These are phyloP conservation scores for Coniosporium tulheliwenetii DNA, from an alignment of 2,329 filamentous ascomycete genomes.

Conservation along the genomic window DNA sequence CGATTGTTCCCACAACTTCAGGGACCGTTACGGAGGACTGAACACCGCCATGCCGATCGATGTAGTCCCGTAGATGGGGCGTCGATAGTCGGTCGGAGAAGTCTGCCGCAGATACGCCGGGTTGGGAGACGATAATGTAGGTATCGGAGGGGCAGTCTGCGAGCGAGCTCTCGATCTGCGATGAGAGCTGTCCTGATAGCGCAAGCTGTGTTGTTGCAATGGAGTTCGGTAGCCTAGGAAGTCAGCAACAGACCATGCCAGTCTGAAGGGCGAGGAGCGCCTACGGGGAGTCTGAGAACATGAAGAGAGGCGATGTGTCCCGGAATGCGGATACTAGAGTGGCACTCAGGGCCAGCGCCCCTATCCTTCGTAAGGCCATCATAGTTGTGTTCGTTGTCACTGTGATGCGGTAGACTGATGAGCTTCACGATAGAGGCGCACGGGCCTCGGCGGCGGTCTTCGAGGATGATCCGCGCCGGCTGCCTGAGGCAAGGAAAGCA, in stretches of 20 bases:
- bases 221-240: not conserved
- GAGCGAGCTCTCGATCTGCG: not conserved
- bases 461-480: no score
- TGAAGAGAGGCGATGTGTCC: constrained; percentile 76
- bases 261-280: constrained; percentile 12
- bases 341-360: constrained; percentile 35
- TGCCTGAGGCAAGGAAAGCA: no score
- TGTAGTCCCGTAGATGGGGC: constrained; percentile 38
- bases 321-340: constrained; percentile 56
- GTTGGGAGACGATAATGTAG: constrained; percentile 68
- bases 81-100: constrained; percentile 38
- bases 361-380: constrained; percentile 8
- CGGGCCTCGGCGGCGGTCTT: no score
- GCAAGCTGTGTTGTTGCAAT: not conserved
- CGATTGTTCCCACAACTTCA: constrained; percentile 36
- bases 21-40: constrained; percentile 36
- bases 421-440: no score
- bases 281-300: constrained; percentile 75
- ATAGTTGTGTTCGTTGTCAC: no score
- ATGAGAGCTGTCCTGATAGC: not conserved
- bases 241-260: not conserved
- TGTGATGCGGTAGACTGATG: no score
- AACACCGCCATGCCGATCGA: constrained; percentile 34
- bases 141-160: constrained; percentile 3
- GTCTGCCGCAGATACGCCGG: constrained; percentile 56